phyloP scores from a whole-genome alignment of 129 eudicot genomes.

The Helichrysum umbraculigerum region DNA sequence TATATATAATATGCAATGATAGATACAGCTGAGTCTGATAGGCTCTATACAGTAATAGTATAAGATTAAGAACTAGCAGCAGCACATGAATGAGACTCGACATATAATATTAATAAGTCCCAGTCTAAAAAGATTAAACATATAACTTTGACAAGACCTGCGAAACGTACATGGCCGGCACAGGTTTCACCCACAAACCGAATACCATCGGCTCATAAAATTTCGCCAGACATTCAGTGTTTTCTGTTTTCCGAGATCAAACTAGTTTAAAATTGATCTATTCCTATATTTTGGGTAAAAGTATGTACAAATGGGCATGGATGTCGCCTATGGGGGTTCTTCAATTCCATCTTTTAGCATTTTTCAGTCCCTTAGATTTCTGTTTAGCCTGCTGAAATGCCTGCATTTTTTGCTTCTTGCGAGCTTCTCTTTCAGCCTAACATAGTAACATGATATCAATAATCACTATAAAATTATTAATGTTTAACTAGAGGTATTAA shows the following conservation, averaged over 20 bases:
- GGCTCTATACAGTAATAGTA: too few species aligned
- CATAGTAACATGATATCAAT: conserved; percentile 1
- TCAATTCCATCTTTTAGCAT: conserved; percentile 91
- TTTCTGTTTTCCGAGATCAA: neutral
- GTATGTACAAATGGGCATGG: conserved; percentile 36
- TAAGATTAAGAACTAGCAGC: neutral
- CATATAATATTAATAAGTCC: neutral
- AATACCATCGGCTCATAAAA: conserved; percentile 23
- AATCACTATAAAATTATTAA: neutral
- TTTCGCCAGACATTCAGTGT: conserved; percentile 1
- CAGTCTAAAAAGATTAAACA: neutral
- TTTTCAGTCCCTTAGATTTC: conserved; percentile 72
- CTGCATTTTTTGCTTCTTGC: conserved; percentile 94
- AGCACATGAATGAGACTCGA: neutral
- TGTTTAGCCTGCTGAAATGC: conserved; percentile 93
- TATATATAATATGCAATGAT: neutral
- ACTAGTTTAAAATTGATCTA: conserved; percentile 21
- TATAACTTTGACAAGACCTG: neutral
- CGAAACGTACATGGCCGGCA: neutral
- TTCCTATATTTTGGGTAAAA: conserved; percentile 27
- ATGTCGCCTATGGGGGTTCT: conserved; percentile 2
- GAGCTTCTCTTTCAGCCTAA: conserved; percentile 91
- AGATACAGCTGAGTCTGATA: neutral
- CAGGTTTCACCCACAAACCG: conserved; percentile 10
- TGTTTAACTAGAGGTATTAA: too few species aligned